These are phyloP conservation scores for Venturia asperata DNA, from an alignment of 2,329 filamentous ascomycete species.

Conservation along the genomic window DNA sequence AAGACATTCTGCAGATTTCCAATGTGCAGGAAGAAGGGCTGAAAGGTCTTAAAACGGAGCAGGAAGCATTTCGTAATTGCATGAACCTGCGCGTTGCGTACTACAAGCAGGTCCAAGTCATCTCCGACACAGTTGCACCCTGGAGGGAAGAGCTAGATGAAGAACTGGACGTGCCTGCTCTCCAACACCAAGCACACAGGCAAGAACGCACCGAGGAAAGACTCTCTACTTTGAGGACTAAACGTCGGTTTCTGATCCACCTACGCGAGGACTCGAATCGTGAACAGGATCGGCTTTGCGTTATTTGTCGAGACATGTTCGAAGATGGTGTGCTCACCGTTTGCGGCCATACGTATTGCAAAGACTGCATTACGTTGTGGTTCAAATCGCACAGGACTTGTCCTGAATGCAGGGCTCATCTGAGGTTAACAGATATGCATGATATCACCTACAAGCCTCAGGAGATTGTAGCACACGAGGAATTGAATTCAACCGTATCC, in stretches of 20 bases:
- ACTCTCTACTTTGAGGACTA: slow-evolving; percentile 59
- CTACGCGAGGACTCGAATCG: slow-evolving; percentile 56
- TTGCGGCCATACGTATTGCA: slow-evolving; percentile 90
- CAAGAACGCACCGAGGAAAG: slow-evolving; percentile 45
- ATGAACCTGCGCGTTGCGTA: slow-evolving; percentile 87
- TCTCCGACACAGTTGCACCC: slow-evolving; percentile 80
- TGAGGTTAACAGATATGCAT: slow-evolving; percentile 64
- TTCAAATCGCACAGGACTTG: slow-evolving; percentile 55
- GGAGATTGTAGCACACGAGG: slow-evolving; percentile 60
- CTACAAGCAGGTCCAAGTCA: slow-evolving; percentile 79
- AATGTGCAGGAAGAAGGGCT: slow-evolving; percentile 47
- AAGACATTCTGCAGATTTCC: slow-evolving; percentile 48
- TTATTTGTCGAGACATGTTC: slow-evolving; percentile 77
- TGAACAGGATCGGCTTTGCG: slow-evolving; percentile 57
- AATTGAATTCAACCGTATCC: slow-evolving; percentile 33
- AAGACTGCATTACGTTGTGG: slow-evolving; percentile 78
- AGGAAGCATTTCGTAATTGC: slow-evolving; percentile 65
- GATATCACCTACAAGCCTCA: slow-evolving; percentile 77
- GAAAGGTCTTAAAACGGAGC: slow-evolving; percentile 56
- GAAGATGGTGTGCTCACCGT: slow-evolving; percentile 74
- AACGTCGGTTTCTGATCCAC: slow-evolving; percentile 66
- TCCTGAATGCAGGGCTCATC: slow-evolving; percentile 70
- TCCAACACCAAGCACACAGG: slow-evolving; percentile 42
- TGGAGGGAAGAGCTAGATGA: slow-evolving; percentile 59
- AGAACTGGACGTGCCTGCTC: slow-evolving; percentile 46